Conservation (phyloP, 345 rosid species). For the Rubroshorea leprosula region DNA sequence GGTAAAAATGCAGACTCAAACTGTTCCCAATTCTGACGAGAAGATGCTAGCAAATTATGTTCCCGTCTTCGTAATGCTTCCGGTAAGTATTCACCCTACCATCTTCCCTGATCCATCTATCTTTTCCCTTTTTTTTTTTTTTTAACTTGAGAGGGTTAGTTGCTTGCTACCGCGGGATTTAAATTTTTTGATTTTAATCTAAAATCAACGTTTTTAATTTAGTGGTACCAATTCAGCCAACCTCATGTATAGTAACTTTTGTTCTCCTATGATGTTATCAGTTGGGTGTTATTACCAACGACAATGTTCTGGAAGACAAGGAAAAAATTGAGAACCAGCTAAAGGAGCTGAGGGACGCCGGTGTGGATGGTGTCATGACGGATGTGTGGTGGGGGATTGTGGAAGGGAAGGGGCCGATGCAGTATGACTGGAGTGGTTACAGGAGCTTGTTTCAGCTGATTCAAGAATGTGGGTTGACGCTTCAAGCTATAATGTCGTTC, state of each 20-base stretch:
- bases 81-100: slow-evolving; percentile 38
- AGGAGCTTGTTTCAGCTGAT: slow-evolving; percentile 52
- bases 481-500: slow-evolving; percentile 82
- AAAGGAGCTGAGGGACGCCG: slow-evolving; percentile 54
- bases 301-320: slow-evolving; percentile 43
- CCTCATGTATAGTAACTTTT: too few species aligned
- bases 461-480: slow-evolving; percentile 41
- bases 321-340: slow-evolving; percentile 45
- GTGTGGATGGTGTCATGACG: slow-evolving; percentile 73
- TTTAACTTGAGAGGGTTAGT: too few species aligned
- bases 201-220: too few species aligned
- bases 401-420: slow-evolving; percentile 54
- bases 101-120: not conserved
- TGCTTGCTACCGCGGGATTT: too few species aligned
- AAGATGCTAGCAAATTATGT: slow-evolving; percentile 64
- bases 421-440: slow-evolving; percentile 74
- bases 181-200: too few species aligned
- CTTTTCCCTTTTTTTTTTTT: too few species aligned
- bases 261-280: slow-evolving; percentile 16
- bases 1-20: slow-evolving; percentile 29
- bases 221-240: too few species aligned
- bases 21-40: slow-evolving; percentile 24
- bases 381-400: slow-evolving; percentile 90
- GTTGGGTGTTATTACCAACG: slow-evolving; percentile 57
- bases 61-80: slow-evolving; percentile 80